Evolutionary conservation across 345 rosid genomes (phyloP), one percentile per base, ranked within the genome.

Genomic region (Brassica incana): DNA sequence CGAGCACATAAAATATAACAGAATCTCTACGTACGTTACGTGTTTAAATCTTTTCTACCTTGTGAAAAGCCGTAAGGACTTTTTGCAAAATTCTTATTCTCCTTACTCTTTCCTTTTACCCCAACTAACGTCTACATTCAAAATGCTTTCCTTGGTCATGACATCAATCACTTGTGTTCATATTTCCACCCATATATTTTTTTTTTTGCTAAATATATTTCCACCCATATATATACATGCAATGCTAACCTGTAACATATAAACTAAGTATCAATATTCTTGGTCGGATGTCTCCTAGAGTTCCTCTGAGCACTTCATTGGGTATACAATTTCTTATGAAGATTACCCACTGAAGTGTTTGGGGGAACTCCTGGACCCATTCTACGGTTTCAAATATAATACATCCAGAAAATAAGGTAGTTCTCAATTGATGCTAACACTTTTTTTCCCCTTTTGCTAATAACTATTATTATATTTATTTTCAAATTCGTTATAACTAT

Each of bases 331-430:
- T 5, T 36, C n/a, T 16, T n/a, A 54, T 56, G 60, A 38, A 40
- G 3, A 11, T 76, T 45, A 35, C 59, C 70, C 70, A 70, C 81
- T 77, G 76, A 77, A 77, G 81, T 77, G 81, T 77, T 77, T 77
- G 81, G 81, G 80, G 76, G 81, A 77, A 77, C 81, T 77, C 76
- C 71, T 30, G 71, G 71, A 71, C 71, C 40, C 81, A 71, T 77
- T 71, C 58, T 33, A 70, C 38, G 0, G 27, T 77, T 77, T 69
- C 50, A 15, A 6, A 40, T 40, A 40, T 40, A 40, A 40, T 40
- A 40, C 48, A 40, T 40, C 9, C 48, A 2, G 48, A 40, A 36
- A 40, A 40, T 40, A 40, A 40, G 48, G 48, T 40, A 40, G 8
- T 9, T 40, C 48, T 40, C 48, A 40, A 10, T 40, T 40, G 48